These are phyloP conservation scores for Aspergillus sparsus DNA, from an alignment of 495 filamentous ascomycete species.

Conservation along the genomic window DNA sequence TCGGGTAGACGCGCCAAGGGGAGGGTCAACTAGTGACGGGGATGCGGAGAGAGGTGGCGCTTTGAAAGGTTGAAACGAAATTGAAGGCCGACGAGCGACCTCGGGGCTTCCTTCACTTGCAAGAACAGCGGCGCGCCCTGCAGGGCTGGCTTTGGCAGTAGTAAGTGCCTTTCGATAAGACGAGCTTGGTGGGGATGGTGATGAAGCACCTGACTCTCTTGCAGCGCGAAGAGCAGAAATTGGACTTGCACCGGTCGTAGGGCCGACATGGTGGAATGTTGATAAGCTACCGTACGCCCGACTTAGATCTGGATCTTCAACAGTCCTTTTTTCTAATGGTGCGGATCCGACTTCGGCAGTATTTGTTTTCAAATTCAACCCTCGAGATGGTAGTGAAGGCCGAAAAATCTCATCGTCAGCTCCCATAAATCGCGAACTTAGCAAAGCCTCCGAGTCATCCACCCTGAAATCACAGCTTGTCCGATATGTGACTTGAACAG, in stretches of 20 bases:
- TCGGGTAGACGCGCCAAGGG: slow-evolving; percentile 61
- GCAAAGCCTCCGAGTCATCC: slow-evolving; percentile 82
- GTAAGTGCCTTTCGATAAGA: slow-evolving; percentile 62
- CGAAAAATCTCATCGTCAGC: slow-evolving; percentile 84
- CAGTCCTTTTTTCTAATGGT: slow-evolving; percentile 50
- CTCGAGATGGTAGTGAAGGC: slow-evolving; percentile 63
- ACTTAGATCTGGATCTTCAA: slow-evolving; percentile 61
- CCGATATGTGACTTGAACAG: slow-evolving; percentile 78
- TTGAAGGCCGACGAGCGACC: slow-evolving; percentile 71
- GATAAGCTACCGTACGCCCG: slow-evolving; percentile 91
- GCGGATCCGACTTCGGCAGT: slow-evolving; percentile 72
- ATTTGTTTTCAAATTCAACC: slow-evolving; percentile 33
- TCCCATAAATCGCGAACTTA: slow-evolving; percentile 96
- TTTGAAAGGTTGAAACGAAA: slow-evolving; percentile 95
- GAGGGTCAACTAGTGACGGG: slow-evolving; percentile 60
- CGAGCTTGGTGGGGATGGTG: slow-evolving; percentile 53
- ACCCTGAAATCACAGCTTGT: slow-evolving; percentile 87
- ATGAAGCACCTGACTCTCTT: slow-evolving; percentile 51
- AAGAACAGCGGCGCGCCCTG: slow-evolving; percentile 61
- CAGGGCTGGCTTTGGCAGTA: slow-evolving; percentile 56
- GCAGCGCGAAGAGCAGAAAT: slow-evolving; percentile 80
- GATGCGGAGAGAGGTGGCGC: slow-evolving; percentile 92
- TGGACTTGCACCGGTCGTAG: slow-evolving; percentile 75
- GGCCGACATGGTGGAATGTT: slow-evolving; percentile 83
- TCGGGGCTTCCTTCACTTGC: slow-evolving; percentile 55